These are phyloP conservation scores for Paramecium caudatum DNA, from an alignment of 73 alveolate species.

Conservation along the genomic window DNA sequence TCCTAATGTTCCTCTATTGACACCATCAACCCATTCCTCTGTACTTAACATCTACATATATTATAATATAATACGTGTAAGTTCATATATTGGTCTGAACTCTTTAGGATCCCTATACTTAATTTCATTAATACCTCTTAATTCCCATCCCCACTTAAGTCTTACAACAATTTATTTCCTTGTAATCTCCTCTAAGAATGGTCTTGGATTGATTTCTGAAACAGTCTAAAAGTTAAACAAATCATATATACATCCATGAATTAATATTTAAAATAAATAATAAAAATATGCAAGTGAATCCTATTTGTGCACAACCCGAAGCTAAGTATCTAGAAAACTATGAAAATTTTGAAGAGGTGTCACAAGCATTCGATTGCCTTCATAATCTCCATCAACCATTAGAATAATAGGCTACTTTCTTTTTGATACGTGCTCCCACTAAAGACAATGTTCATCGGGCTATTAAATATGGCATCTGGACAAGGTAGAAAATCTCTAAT, in stretches of 20 bases:
- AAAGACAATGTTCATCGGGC: slow-evolving; percentile 78
- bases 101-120: slow-evolving; percentile 58
- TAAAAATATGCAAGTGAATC: slow-evolving; percentile 42
- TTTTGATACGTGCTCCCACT: slow-evolving; percentile 77
- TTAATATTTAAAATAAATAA: slow-evolving; percentile 50
- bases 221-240: neutral
- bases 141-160: slow-evolving; percentile 86
- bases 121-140: slow-evolving; percentile 50
- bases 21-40: slow-evolving; percentile 81
- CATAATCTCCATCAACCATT: slow-evolving; percentile 44
- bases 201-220: slow-evolving; percentile 78
- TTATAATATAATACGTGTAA: slow-evolving; percentile 72
- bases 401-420: slow-evolving; percentile 75
- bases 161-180: slow-evolving; percentile 77
- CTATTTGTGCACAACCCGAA: slow-evolving; percentile 11
- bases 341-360: slow-evolving; percentile 61
- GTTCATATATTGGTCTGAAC: slow-evolving; percentile 80
- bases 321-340: slow-evolving; percentile 54
- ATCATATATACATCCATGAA: slow-evolving; percentile 47
- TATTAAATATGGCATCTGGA: slow-evolving; percentile 78
- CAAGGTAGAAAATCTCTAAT: slow-evolving; percentile 33
- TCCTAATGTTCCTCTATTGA: slow-evolving; percentile 80
- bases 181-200: slow-evolving; percentile 79
- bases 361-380: neutral
- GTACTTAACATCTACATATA: slow-evolving; percentile 70